These are phyloP conservation scores for Apiotrichum mycotoxinovorans DNA, from an alignment of 1,284 basidiomycete genomes.

Conservation along the genomic window DNA sequence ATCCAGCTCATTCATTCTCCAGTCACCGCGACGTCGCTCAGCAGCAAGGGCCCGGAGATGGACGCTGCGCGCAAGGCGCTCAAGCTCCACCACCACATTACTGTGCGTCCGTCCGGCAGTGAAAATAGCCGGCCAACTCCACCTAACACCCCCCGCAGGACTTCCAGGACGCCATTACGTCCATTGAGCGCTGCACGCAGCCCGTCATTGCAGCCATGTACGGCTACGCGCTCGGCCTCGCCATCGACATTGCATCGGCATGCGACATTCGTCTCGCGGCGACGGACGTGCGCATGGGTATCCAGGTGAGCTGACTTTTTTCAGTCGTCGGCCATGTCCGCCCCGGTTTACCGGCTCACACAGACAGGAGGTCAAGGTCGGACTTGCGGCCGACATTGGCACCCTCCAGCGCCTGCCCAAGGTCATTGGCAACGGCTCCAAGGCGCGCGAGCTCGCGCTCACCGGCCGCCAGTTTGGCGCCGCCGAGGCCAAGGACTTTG, in stretches of 20 bases:
- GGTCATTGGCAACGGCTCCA: slow-evolving; percentile 71
- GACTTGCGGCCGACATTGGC: slow-evolving; percentile 85
- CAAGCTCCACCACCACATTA: slow-evolving; percentile 55
- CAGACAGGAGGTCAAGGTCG: slow-evolving; percentile 78
- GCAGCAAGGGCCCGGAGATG: slow-evolving; percentile 20
- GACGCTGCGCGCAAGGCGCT: slow-evolving; percentile 61
- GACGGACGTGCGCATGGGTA: slow-evolving; percentile 62
- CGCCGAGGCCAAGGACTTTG: slow-evolving; percentile 66
- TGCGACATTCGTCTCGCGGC: slow-evolving; percentile 79
- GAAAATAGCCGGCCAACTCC: not conserved
- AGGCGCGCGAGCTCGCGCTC: slow-evolving; percentile 74
- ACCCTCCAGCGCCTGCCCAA: slow-evolving; percentile 82
- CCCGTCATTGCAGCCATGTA: slow-evolving; percentile 84
- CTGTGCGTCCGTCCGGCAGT: slow-evolving; percentile 41
- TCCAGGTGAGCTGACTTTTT: slow-evolving; percentile 67
- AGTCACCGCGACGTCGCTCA: slow-evolving; percentile 12
- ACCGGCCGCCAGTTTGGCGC: slow-evolving; percentile 71
- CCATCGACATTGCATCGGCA: slow-evolving; percentile 65
- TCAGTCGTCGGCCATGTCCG: not conserved
- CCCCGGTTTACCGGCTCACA: slow-evolving; percentile 11
- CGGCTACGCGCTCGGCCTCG: slow-evolving; percentile 71
- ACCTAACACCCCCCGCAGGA: slow-evolving; percentile 33
- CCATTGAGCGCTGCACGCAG: slow-evolving; percentile 67
- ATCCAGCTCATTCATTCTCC: not conserved
- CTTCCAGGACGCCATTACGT: slow-evolving; percentile 70